phyloP scores from a whole-genome alignment of 1,284 basidiomycete species.

The Trichosporon sp. region DNA sequence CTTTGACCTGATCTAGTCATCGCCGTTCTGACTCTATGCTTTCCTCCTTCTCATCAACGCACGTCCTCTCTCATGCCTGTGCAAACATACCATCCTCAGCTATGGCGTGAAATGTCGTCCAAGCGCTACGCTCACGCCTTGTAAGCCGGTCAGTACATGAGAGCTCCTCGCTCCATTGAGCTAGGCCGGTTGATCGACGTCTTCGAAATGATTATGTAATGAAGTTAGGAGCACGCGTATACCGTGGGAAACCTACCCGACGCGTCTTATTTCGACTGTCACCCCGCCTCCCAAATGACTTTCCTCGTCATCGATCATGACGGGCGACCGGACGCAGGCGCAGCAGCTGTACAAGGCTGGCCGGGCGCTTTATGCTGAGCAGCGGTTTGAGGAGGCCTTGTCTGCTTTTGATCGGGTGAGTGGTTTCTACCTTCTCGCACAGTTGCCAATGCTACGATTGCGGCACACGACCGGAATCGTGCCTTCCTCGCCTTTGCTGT shows the following conservation, averaged over 20 bases:
- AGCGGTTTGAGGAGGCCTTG: constrained; percentile 18
- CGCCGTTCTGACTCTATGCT: too few species aligned
- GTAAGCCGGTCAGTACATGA: too few species aligned
- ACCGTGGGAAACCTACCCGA: background rate
- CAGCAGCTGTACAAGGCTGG: constrained; percentile 12
- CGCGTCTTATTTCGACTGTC: background rate
- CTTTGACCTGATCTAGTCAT: too few species aligned
- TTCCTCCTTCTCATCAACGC: too few species aligned
- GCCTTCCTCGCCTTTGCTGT: background rate
- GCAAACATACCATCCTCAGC: too few species aligned
- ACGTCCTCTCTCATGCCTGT: too few species aligned
- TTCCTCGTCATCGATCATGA: background rate
- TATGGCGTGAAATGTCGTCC: too few species aligned
- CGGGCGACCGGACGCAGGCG: constrained; percentile 11
- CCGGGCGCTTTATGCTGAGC: constrained; percentile 9
- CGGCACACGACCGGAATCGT: background rate
- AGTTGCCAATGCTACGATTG: too few species aligned
- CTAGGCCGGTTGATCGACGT: background rate
- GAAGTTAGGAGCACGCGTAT: background rate
- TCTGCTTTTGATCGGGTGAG: constrained; percentile 23
- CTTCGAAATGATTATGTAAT: background rate
- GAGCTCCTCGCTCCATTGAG: background rate
- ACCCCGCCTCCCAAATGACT: background rate
- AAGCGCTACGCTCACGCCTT: too few species aligned
- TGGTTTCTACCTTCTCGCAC: background rate